Evolutionary conservation across 805 yeast genomes (phyloP), one percentile per base, ranked within the genome.

Genomic region (Ogataea siamensis): DNA sequence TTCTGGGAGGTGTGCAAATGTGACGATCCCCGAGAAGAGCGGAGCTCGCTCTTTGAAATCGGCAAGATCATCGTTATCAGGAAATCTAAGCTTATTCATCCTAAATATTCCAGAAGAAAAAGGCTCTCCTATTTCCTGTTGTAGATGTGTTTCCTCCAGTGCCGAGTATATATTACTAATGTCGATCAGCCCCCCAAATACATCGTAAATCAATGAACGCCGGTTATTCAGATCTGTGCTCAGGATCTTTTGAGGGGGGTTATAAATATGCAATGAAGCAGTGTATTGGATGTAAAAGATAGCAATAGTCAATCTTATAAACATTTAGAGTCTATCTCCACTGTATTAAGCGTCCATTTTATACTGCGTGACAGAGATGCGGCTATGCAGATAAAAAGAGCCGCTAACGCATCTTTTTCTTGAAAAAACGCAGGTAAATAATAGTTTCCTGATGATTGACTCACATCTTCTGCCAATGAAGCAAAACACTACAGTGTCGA

Each of bases 11-110:
- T 74, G 78, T 1, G 74, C 83, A 60, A 73, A 78, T 1, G 81
- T 70, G 14, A 72, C 62, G 24, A 76, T 68, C 4, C 81, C 81
- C 2, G 78, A 75, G 48, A 72, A 73, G 11, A 56, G 34, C 2
- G 49, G 46, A 2, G 1, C 13, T 7, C 34, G 38, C 8, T 39
- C 39, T 5, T 29, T 13, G 27, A 59, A 43, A 32, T 67, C 72
- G 3, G 57, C 43, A 9, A 67, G 54, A 32, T 67, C 67, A 37
- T 68, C 67, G 22, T 60, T 57, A 17, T 50, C 45, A 1, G 74
- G 73, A 2, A 56, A 53, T 3, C 47, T 40, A 13, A 63, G 16
- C 27, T 48, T 53, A 29, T 57, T 53, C 19, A 46, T 42, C 14
- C 32, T 39, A 33, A 51, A 55, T 3, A n/a, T n/a, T n/a, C n/a